These are phyloP conservation scores for Ceratopteris richardii DNA, from an alignment of 75 land plant species.

Conservation along the genomic window DNA sequence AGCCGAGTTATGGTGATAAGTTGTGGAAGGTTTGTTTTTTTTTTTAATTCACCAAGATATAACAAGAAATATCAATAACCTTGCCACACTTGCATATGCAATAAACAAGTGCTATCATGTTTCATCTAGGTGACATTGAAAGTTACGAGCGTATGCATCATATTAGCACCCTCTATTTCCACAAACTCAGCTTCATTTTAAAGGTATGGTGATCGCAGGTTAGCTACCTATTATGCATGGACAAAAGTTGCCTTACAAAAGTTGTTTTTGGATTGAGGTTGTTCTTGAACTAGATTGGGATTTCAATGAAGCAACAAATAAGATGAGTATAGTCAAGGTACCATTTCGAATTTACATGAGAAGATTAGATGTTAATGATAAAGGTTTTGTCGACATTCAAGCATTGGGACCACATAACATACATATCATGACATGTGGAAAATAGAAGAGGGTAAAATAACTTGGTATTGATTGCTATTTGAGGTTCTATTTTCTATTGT, in stretches of 20 bases:
- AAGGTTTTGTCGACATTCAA: slow-evolving; percentile 51
- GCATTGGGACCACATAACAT: slow-evolving; percentile 69
- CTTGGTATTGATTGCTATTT: not conserved
- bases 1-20: slow-evolving; percentile 66
- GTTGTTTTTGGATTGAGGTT: no score
- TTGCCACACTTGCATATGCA: no score
- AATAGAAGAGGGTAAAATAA: slow-evolving; percentile 39
- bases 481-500: no score
- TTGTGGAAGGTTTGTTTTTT: slow-evolving; percentile 57
- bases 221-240: no score
- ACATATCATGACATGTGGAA: slow-evolving; percentile 68
- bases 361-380: slow-evolving; percentile 33
- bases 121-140: slow-evolving; percentile 25
- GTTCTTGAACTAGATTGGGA: no score
- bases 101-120: no score
- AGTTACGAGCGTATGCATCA: slow-evolving; percentile 23
- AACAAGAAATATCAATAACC: no score
- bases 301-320: not conserved
- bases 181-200: not conserved
- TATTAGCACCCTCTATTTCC: slow-evolving; percentile 12
- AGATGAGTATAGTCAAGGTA: slow-evolving; percentile 20
- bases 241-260: no score
- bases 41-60: not conserved
- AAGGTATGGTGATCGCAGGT: no score
- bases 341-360: slow-evolving; percentile 83